phyloP scores from a whole-genome alignment of 2,329 filamentous ascomycete species.

The Fusarium citri region DNA sequence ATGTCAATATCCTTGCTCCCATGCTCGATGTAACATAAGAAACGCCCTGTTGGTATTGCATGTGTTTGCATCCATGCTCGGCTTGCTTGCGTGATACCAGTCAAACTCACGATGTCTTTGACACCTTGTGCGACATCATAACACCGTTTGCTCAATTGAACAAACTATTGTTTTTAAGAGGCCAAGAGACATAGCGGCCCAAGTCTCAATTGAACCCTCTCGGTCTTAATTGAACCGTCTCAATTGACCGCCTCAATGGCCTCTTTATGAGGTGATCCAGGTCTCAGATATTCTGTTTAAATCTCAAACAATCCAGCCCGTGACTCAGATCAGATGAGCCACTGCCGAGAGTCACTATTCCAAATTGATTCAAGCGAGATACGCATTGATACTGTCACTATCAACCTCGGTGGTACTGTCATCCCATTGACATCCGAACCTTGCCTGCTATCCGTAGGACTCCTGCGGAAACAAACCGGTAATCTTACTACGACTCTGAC shows the following conservation, averaged over 20 bases:
- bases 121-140: neutral
- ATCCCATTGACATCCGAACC: no score
- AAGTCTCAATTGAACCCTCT: neutral
- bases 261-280: neutral
- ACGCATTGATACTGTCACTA: neutral
- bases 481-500: neutral
- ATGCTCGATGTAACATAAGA: neutral
- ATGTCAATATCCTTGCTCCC: neutral
- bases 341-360: neutral
- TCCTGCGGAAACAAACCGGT: neutral
- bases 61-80: neutral
- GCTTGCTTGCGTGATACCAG: no score
- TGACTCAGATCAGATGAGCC: conserved; percentile 5
- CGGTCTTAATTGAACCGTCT: neutral
- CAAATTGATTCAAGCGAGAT: neutral
- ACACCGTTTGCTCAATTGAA: neutral
- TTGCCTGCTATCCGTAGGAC: no score
- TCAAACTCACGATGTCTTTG: no score
- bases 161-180: no score
- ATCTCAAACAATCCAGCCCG: neutral
- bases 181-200: neutral
- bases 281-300: neutral
- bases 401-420: neutral
- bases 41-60: neutral
- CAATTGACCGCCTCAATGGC: neutral